Percentiles rank a stretch among this genome's conserved stretches.
phyloP scores from a whole-genome alignment of 805 yeast species.

The Kazachstania viticola region DNA sequence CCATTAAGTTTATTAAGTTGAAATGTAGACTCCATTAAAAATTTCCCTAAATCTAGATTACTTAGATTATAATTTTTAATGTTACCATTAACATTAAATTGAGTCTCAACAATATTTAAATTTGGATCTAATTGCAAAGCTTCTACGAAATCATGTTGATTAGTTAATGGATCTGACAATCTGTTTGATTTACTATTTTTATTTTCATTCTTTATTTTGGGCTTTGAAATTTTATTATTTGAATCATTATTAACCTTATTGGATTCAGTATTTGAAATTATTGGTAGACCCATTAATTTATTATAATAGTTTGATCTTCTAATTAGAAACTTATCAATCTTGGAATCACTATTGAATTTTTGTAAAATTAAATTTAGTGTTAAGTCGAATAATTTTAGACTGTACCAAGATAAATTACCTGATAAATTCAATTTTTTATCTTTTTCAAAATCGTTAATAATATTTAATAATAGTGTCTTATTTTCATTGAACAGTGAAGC shows the following conservation, averaged over 20 bases:
- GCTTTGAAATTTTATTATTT: conserved; percentile 7
- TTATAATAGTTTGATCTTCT: conserved; percentile 20
- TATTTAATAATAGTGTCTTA: conserved; percentile 41
- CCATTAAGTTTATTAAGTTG: neutral
- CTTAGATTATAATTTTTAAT: too few species aligned
- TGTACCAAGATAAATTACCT: conserved; percentile 48
- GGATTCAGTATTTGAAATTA: conserved; percentile 3
- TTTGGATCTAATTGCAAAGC: conserved; percentile 26
- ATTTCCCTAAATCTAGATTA: conserved; percentile 13
- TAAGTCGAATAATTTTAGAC: conserved; percentile 44
- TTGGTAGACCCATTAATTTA: conserved; percentile 18
- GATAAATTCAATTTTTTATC: conserved; percentile 46
- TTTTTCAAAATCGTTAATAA: conserved; percentile 37
- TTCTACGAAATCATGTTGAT: conserved; percentile 19
- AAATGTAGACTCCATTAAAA: conserved; percentile 3
- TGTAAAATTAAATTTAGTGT: conserved; percentile 53
- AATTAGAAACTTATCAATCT: conserved; percentile 20
- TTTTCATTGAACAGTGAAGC: conserved; percentile 70
- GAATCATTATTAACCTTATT: conserved; percentile 2
- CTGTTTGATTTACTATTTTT: neutral
- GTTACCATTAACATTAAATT: too few species aligned
- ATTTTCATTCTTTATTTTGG: conserved; percentile 9
- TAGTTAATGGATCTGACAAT: conserved; percentile 1
- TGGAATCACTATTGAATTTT: conserved; percentile 30
- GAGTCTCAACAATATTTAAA: conserved; percentile 13